These are phyloP conservation scores for Globisporangium parvum DNA, from an alignment of 352 stramenopile species.

Conservation along the genomic window DNA sequence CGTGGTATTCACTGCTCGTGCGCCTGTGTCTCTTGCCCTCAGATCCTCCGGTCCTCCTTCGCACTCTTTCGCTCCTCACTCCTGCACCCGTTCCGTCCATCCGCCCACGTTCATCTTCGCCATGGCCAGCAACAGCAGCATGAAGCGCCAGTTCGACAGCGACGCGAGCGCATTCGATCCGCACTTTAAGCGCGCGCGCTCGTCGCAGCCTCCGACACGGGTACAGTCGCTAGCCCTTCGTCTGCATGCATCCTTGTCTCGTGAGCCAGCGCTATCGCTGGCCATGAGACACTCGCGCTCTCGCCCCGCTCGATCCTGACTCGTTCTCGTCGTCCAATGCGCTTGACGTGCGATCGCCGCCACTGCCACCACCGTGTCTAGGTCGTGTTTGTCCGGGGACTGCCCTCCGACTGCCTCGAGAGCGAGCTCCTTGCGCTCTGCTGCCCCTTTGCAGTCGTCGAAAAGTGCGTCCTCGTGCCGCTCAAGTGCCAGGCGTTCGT, in stretches of 20 bases:
- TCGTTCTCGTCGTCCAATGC: conserved; percentile 16
- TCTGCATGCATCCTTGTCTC: background rate
- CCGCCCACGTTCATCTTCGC: background rate
- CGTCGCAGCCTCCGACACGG: conserved; percentile 31
- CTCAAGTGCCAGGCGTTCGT: conserved; percentile 78
- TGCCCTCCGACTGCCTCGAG: conserved; percentile 73
- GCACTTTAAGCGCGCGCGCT: conserved; percentile 32
- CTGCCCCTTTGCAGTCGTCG: conserved; percentile 74
- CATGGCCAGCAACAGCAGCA: conserved; percentile 12
- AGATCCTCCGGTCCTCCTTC: too few species aligned
- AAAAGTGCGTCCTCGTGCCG: conserved; percentile 71
- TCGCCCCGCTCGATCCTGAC: conserved; percentile 3
- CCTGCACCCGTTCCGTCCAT: background rate
- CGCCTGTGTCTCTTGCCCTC: too few species aligned
- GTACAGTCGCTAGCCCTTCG: conserved; percentile 15
- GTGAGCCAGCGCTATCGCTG: background rate
- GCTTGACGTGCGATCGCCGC: background rate
- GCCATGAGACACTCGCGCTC: too few species aligned
- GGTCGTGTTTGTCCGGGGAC: conserved; percentile 73
- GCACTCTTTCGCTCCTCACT: background rate
- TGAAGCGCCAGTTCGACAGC: conserved; percentile 41
- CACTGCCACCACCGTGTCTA: conserved; percentile 7
- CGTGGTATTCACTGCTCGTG: too few species aligned
- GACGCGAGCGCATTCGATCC: conserved; percentile 16
- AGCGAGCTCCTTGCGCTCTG: conserved; percentile 78